Percentiles rank a stretch among this genome's conserved stretches.
These are phyloP conservation scores for Neoascochyta sp. DNA, from an alignment of 2,329 filamentous ascomycete genomes.

Conservation along the genomic window DNA sequence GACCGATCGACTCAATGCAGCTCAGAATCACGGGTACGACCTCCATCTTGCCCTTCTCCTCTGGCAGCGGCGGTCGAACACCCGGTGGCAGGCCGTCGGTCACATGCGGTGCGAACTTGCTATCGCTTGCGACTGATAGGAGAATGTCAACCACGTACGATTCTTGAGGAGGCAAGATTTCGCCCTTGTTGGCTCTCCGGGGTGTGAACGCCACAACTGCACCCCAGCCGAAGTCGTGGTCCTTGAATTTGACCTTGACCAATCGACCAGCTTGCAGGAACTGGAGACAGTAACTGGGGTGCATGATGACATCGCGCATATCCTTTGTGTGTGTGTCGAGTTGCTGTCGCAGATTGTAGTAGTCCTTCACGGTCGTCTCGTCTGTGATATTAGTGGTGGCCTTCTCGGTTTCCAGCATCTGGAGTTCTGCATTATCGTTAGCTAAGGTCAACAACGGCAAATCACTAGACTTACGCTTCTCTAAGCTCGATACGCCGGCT, in stretches of 20 bases:
- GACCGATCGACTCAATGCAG: constrained; percentile 78
- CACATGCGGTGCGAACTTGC: constrained; percentile 55
- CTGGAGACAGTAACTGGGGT: constrained; percentile 78
- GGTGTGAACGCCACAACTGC: constrained; percentile 71
- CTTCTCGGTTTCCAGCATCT: constrained; percentile 71
- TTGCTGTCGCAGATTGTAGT: constrained; percentile 84
- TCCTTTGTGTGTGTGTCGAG: constrained; percentile 80
- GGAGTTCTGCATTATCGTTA: constrained; percentile 56
- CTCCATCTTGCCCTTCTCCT: constrained; percentile 68
- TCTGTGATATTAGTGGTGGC: constrained; percentile 74
- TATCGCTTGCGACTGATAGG: constrained; percentile 58
- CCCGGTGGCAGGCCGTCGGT: constrained; percentile 63
- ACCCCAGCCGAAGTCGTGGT: constrained; percentile 90
- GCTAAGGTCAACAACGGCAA: not conserved
- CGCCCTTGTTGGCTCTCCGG: constrained; percentile 63
- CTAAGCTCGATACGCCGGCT: constrained; percentile 75
- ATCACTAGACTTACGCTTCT: constrained; percentile 54
- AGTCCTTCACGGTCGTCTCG: constrained; percentile 85
- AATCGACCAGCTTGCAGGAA: constrained; percentile 87
- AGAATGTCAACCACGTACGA: constrained; percentile 80
- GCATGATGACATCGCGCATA: constrained; percentile 86
- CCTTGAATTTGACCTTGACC: constrained; percentile 75
- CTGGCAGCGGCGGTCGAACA: constrained; percentile 57
- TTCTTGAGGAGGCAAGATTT: constrained; percentile 68
- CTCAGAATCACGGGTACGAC: constrained; percentile 82